Conservation (phyloP, 225 moss, liverwort and hornwort genomes). For the Lunularia cruciata region DNA sequence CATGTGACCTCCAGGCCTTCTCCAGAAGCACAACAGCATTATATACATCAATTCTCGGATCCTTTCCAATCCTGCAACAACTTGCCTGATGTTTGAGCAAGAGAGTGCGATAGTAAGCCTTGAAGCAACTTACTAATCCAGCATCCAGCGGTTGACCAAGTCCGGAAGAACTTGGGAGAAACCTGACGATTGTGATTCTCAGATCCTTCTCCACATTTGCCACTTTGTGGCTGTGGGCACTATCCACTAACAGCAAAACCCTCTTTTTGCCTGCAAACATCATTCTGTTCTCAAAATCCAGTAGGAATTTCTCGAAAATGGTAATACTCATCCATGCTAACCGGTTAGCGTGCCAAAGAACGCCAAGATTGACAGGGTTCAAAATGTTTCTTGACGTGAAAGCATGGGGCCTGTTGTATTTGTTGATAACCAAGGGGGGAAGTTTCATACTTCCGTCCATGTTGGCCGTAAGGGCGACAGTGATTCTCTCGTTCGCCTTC, state of each 20-base stretch:
- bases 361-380: conserved; percentile 35
- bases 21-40: conserved; percentile 36
- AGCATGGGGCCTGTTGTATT: conserved; percentile 29
- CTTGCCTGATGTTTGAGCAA: conserved; percentile 31
- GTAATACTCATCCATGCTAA: conserved; percentile 36
- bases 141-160: conserved; percentile 29
- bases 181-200: conserved; percentile 23
- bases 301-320: conserved; percentile 35
- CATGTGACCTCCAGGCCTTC: conserved; percentile 39
- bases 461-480: conserved; percentile 39
- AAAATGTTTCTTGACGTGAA: conserved; percentile 31
- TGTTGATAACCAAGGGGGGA: conserved; percentile 38
- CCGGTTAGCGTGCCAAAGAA: conserved; percentile 32
- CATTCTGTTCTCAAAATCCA: conserved; percentile 42
- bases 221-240: conserved; percentile 25
- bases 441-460: conserved; percentile 45
- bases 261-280: conserved; percentile 30
- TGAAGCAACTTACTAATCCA: conserved; percentile 35
- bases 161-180: conserved; percentile 30
- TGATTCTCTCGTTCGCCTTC: conserved; percentile 28
- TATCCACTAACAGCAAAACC: conserved; percentile 39
- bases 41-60: conserved; percentile 33
- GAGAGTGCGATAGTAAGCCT: conserved; percentile 35
- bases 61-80: conserved; percentile 22
- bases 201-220: conserved; percentile 26